Conservation (phyloP, 148 eudicot species). For the Diospyros kaki region DNA sequence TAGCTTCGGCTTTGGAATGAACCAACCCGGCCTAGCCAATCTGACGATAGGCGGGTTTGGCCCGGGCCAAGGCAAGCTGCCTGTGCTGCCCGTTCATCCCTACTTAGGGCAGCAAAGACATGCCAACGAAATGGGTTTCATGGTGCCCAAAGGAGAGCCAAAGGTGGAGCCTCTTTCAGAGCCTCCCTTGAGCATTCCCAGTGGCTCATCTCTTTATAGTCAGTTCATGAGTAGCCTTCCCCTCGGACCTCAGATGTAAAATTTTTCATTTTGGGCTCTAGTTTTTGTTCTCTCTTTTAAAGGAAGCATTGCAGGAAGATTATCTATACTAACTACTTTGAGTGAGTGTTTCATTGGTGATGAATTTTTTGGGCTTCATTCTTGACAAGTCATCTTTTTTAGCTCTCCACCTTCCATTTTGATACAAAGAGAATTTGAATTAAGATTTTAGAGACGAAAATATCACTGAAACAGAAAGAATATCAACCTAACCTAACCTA, state of each 20-base stretch:
- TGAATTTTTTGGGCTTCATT: constrained; percentile 14
- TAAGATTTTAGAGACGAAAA: no score
- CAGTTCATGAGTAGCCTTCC: constrained; percentile 45
- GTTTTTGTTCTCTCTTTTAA: not conserved
- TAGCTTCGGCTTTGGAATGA: constrained; percentile 36
- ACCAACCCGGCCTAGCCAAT: constrained; percentile 36
- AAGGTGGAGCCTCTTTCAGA: constrained; percentile 42
- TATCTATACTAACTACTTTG: not conserved
- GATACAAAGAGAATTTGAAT: no score
- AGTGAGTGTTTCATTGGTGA: constrained; percentile 1
- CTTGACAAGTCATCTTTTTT: not conserved
- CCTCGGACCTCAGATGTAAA: constrained; percentile 48
- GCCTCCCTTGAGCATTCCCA: constrained; percentile 27
- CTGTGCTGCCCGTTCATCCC: constrained; percentile 23
- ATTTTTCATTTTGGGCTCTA: not conserved
- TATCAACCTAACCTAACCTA: no score
- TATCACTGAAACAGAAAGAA: no score
- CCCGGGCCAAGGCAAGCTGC: constrained; percentile 21
- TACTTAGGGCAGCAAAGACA: constrained; percentile 25
- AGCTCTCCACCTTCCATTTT: no score
- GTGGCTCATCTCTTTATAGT: constrained; percentile 34
- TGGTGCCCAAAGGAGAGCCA: constrained; percentile 39
- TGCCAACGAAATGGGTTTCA: constrained; percentile 32
- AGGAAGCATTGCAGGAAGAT: constrained; percentile 11
- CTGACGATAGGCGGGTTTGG: constrained; percentile 36